These are phyloP conservation scores for Groenewaldozyma auringiensis DNA, from an alignment of 1,139 yeast species.

Conservation along the genomic window DNA sequence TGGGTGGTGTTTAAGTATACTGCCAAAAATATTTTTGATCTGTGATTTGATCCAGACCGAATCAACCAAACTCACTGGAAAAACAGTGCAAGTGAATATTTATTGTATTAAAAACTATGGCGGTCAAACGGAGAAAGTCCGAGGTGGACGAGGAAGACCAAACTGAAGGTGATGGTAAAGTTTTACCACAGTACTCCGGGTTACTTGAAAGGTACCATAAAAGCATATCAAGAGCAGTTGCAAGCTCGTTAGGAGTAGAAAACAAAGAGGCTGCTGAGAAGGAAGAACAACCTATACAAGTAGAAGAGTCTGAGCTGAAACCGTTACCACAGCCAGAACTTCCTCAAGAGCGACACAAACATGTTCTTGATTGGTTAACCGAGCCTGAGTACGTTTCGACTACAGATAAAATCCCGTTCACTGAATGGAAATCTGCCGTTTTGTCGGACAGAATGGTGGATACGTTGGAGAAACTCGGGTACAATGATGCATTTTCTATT, in stretches of 20 bases:
- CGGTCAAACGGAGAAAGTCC: conserved; percentile 6
- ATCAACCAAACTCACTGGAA: too few species aligned
- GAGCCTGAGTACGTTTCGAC: conserved; percentile 47
- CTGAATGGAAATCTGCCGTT: conserved; percentile 15
- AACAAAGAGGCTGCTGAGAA: not conserved
- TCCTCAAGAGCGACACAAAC: conserved; percentile 4
- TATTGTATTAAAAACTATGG: not conserved
- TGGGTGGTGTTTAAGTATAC: too few species aligned
- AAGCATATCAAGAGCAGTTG: conserved; percentile 1
- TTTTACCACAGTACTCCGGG: conserved; percentile 18
- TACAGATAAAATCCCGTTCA: conserved; percentile 23
- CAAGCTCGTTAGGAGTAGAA: not conserved
- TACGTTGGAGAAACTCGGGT: conserved; percentile 43
- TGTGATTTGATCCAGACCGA: too few species aligned
- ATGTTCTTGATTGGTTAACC: conserved; percentile 49
- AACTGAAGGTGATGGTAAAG: conserved; percentile 3
- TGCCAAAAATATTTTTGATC: too few species aligned
- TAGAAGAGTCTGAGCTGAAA: conserved; percentile 40
- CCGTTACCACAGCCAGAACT: conserved; percentile 62
- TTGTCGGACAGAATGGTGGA: conserved; percentile 35
- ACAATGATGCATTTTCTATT: conserved; percentile 62
- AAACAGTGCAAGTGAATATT: too few species aligned
- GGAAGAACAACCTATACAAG: conserved; percentile 8
- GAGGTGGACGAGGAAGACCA: conserved; percentile 11
- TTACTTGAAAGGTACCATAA: conserved; percentile 14